Evolutionary conservation across 257 asterid genomes (phyloP).

Genomic region (Solanum megistacrolobum): DNA sequence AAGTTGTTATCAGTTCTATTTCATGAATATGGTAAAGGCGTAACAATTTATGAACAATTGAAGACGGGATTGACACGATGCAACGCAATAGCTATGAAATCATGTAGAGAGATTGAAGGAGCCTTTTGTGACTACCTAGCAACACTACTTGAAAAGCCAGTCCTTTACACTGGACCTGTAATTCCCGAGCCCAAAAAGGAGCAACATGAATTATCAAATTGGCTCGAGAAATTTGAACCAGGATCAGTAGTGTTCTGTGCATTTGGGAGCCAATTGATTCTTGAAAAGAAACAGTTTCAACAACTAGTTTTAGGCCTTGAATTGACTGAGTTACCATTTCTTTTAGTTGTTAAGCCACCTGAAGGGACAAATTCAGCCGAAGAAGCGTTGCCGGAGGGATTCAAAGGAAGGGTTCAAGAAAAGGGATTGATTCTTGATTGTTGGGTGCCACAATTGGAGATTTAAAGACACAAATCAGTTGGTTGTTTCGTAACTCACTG

Average conservation of each 20-base stretch:
- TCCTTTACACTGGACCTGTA: slow-evolving; percentile 13
- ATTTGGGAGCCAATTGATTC: slow-evolving; percentile 9
- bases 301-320: slow-evolving; percentile 3
- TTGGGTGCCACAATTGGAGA: neutral
- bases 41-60: neutral
- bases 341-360: neutral
- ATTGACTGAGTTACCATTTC: neutral
- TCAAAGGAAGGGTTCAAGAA: neutral
- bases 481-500: slow-evolving; percentile 11
- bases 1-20: too few species aligned
- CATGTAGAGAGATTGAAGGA: slow-evolving; percentile 18
- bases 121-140: slow-evolving; percentile 3
- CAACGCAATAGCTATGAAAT: slow-evolving; percentile 5
- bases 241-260: slow-evolving; percentile 8
- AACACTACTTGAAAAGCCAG: neutral
- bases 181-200: neutral
- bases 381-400: slow-evolving; percentile 6
- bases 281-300: slow-evolving; percentile 5
- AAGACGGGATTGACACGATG: neutral
- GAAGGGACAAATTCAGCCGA: neutral
- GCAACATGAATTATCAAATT: neutral
- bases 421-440: neutral
- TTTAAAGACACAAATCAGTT: neutral
- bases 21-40: neutral
- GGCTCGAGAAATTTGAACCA: neutral